Evolutionary conservation across 352 stramenopile species (phyloP), one percentile per base, ranked within the genome.

Genomic region (Phytophthora tubulina): DNA sequence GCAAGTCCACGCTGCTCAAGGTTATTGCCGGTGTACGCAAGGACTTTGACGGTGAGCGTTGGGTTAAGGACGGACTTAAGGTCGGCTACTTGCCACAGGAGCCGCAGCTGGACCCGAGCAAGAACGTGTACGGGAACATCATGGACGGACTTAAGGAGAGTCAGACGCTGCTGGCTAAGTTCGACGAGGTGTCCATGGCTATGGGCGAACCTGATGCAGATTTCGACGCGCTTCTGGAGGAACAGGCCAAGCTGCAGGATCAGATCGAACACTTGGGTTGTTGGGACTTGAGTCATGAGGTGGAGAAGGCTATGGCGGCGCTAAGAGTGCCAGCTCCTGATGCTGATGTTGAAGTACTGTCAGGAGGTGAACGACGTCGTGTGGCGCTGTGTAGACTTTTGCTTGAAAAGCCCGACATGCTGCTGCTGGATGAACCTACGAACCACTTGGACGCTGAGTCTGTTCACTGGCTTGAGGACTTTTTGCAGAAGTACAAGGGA

Each of bases 371-470:
- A 79, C 96, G 98, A 41, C 96, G 95, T 72, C 92, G 97, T 59
- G 98, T 99, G 8, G 94, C 96, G 51, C 87, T 99, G 32, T 98
- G 95, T 31, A 89, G 96, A 51, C 70, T 99, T 58, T 76, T 99
- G 49, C 79, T 99, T 3, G 97, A 97, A 68, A 95, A 99, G 70
- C 98, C 98, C 6, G 96, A 98, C 57, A 91, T 99, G 67, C 80
- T 99, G 56, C 81, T 99, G 48, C 79, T 99, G 50, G 98, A 99
- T 71, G 98, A 99, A 72, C 98, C 98, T 15, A 98, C 93, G 13
- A 99, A 99, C 87, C 98, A 99, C 79, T 88, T 99, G 70, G 98
- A 99, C 81, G 94, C 95, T 13, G 96, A 99, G 78, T 97, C 86
- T 15, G 98, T 99, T 70, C 80, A 84, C 33, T 99, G 98, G 97